A percentile compares a stretch with the other conserved stretches of the same genome.
Evolutionary conservation across 805 yeast species (phyloP).

Genomic region (Clavispora carvajalis): DNA sequence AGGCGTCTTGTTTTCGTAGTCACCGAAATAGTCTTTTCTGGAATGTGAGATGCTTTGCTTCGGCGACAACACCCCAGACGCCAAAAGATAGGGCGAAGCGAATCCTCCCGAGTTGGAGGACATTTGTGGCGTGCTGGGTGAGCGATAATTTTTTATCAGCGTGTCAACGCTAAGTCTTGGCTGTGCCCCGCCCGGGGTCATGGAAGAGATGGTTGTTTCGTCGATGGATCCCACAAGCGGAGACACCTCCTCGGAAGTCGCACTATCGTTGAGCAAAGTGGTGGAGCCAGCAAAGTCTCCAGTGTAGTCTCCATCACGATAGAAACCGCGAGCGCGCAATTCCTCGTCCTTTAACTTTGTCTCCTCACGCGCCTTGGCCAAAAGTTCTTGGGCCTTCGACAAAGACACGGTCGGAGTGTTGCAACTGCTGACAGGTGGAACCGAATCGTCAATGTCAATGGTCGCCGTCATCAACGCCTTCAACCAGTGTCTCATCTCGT

Average conservation of each 20-base stretch:
- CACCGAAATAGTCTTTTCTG: conserved; percentile 9
- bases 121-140: conserved; percentile 37
- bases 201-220: conserved; percentile 28
- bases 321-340: conserved; percentile 37
- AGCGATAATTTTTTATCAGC: conserved; percentile 15
- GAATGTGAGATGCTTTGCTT: conserved; percentile 18
- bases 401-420: conserved; percentile 93
- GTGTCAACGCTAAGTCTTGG: conserved; percentile 35
- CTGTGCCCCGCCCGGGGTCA: conserved; percentile 10
- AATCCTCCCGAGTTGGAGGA: conserved; percentile 39
- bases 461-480: conserved; percentile 93
- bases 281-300: conserved; percentile 4
- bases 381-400: conserved; percentile 78
- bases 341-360: conserved; percentile 53
- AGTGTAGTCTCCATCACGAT: conserved; percentile 22
- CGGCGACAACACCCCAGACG: conserved; percentile 58
- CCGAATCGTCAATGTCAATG: conserved; percentile 88
- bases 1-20: not conserved
- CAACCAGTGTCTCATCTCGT: conserved; percentile 94
- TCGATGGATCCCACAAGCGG: conserved; percentile 28
- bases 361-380: conserved; percentile 77
- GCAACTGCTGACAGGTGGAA: conserved; percentile 89
- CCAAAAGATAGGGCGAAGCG: conserved; percentile 63
- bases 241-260: conserved; percentile 20
- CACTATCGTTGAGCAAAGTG: conserved; percentile 10